phyloP scores from a whole-genome alignment of 2,329 filamentous ascomycete species.

The Aureobasidium namibiae region DNA sequence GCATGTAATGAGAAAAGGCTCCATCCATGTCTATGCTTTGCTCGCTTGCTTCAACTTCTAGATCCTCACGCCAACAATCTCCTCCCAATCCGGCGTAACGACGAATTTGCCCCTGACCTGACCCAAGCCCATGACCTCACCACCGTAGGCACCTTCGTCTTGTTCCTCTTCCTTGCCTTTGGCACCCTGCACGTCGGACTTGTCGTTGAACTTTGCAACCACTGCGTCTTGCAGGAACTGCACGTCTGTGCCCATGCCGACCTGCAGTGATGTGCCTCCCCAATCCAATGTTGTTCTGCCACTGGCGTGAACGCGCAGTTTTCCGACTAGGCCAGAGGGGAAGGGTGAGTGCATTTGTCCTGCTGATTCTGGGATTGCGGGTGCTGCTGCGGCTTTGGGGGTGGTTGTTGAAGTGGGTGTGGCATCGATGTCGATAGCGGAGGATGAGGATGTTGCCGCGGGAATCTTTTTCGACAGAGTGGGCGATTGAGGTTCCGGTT shows the following conservation, averaged over 20 bases:
- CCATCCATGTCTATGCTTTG: neutral
- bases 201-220: slow-evolving; percentile 27
- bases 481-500: slow-evolving; percentile 16
- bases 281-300: slow-evolving; percentile 55
- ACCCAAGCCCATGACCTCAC: slow-evolving; percentile 48
- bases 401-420: neutral
- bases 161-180: slow-evolving; percentile 23
- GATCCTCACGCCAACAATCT: slow-evolving; percentile 32
- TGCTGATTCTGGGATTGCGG: slow-evolving; percentile 16
- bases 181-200: slow-evolving; percentile 12
- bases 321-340: slow-evolving; percentile 44
- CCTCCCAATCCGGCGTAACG: slow-evolving; percentile 52
- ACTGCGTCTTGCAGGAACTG: slow-evolving; percentile 55
- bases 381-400: slow-evolving; percentile 20
- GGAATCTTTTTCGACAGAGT: slow-evolving; percentile 7
- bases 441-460: neutral
- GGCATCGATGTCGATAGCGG: slow-evolving; percentile 1
- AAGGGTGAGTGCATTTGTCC: slow-evolving; percentile 25
- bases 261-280: slow-evolving; percentile 52
- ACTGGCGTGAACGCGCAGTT: slow-evolving; percentile 53
- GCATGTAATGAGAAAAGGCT: no score
- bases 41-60: neutral
- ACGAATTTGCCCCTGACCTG: slow-evolving; percentile 58
- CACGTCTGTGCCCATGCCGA: slow-evolving; percentile 48
- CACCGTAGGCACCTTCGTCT: slow-evolving; percentile 25